Base-by-base conservation (phyloP, 192 early-diverging fungal genomes). In the Geosiphon pyriformis region DNA sequence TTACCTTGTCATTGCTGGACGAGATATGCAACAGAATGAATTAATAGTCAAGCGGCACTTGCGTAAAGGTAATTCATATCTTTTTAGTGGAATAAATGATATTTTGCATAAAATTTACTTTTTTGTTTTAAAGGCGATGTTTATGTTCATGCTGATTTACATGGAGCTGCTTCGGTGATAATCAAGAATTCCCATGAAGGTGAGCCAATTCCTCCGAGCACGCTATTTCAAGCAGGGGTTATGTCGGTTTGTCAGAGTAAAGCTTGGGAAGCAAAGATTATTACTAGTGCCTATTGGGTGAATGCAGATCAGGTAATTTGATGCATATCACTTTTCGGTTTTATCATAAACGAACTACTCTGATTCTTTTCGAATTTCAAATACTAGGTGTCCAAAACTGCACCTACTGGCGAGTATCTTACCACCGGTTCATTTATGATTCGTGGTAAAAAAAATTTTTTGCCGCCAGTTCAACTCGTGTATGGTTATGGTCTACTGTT, bases 401-500 rank as follows among this genome's bases (percentile, higher is more conserved):
- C 94, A 26, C 91, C 92, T 0, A 91, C 92, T 2, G 95, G 95
- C 29, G 95, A 97, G 69, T 94, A 90, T 63, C 76, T 97, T 61
- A 88, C 87, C 2, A 91, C 92, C 0, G 94, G 94, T 18, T 89
- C 85, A 65, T 96, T 98, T 73, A 94, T 92, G 88, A 91, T 98
- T 67, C 80, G 89, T 25, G 95, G 93, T 42, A 92, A 94, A 76
- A 99, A 98, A 76, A 91, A 92, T 72, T 93, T 87, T 73, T 77
- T 98, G 68, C 95, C 96, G 6, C 92, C 95, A 4, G 85, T 90
- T 18, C 95, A 96, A 76, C 75, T 99, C 3, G 87, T 95, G 0
- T 97, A 96, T 70, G 96, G 96, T n/a, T 92, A 95, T 76, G 96
- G 92, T n/a, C 79, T 96, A 48, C 27, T 95, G 47, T 99, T 99